A percentile compares a stretch with the other conserved stretches of the same genome.
Conservation (phyloP, 2,329 filamentous ascomycete genomes). For the Fusarium continuum region DNA sequence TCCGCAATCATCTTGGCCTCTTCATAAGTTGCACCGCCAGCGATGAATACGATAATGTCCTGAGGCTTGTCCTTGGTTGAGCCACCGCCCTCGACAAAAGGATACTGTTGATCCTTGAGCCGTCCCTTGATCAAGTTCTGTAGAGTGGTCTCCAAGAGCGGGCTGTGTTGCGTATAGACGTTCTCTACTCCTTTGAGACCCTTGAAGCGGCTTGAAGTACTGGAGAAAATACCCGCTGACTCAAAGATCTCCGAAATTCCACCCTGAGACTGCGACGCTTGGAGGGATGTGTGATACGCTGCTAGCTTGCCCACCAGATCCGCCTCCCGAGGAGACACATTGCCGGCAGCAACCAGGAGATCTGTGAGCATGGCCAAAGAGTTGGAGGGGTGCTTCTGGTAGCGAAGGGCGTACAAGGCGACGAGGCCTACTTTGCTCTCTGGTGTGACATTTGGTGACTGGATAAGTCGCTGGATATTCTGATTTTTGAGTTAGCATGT, state of each 20-base stretch:
- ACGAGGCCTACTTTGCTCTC: conserved; percentile 91
- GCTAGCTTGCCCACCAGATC: conserved; percentile 85
- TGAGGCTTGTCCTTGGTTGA: conserved; percentile 94
- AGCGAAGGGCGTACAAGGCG: conserved; percentile 93
- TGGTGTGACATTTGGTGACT: conserved; percentile 77
- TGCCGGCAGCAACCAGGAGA: conserved; percentile 83
- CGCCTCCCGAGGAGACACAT: conserved; percentile 77
- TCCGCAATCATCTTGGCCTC: conserved; percentile 97
- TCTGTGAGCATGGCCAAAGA: conserved; percentile 86
- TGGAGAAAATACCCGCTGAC: conserved; percentile 88
- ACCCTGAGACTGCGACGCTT: conserved; percentile 76
- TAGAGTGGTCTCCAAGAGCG: conserved; percentile 83
- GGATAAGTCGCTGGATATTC: conserved; percentile 87
- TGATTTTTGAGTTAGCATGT: conserved; percentile 49
- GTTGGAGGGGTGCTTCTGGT: conserved; percentile 86
- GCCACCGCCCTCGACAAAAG: conserved; percentile 89
- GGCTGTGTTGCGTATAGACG: conserved; percentile 97
- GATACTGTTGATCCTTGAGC: conserved; percentile 86
- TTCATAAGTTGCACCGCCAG: conserved; percentile 94
- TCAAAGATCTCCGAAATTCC: conserved; percentile 94
- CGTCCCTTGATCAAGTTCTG: conserved; percentile 94
- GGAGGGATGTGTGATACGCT: conserved; percentile 85
- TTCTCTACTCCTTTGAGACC: conserved; percentile 98
- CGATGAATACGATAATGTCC: conserved; percentile 93
- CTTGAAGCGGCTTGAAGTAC: conserved; percentile 87